phyloP scores from a whole-genome alignment of 352 stramenopile species.

The Blastocystis hominis region DNA sequence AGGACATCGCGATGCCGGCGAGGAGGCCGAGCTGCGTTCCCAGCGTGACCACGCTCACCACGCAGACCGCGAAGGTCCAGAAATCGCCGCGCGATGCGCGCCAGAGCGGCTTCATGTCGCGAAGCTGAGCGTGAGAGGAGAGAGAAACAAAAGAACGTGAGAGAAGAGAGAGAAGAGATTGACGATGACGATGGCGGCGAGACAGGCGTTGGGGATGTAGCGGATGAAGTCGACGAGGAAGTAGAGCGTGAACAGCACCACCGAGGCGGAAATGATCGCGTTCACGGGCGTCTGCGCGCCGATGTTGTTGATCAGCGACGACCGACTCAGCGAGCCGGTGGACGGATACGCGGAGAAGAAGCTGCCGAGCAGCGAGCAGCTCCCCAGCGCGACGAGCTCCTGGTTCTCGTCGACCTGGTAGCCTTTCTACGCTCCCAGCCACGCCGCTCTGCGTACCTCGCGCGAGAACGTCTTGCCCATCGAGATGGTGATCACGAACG shows the following conservation, averaged over 20 bases:
- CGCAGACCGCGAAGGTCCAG: background rate
- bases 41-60: background rate
- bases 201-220: background rate
- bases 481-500: constrained; percentile 56
- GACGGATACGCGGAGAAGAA: constrained; percentile 54
- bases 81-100: background rate
- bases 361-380: constrained; percentile 52
- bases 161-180: constrained; percentile 22
- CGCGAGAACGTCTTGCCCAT: constrained; percentile 49
- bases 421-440: background rate
- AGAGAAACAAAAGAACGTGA: background rate
- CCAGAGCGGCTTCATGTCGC: background rate
- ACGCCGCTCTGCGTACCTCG: background rate
- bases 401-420: constrained; percentile 59
- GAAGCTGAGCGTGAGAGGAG: background rate
- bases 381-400: constrained; percentile 59
- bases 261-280: background rate
- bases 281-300: background rate
- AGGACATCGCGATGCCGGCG: background rate
- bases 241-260: background rate
- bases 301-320: background rate
- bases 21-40: background rate
- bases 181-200: constrained; percentile 25
- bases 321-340: constrained; percentile 22
- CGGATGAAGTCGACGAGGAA: background rate